Base-by-base conservation (phyloP, 2,329 filamentous ascomycete species). In the Golovinomyces cichoracearum region DNA sequence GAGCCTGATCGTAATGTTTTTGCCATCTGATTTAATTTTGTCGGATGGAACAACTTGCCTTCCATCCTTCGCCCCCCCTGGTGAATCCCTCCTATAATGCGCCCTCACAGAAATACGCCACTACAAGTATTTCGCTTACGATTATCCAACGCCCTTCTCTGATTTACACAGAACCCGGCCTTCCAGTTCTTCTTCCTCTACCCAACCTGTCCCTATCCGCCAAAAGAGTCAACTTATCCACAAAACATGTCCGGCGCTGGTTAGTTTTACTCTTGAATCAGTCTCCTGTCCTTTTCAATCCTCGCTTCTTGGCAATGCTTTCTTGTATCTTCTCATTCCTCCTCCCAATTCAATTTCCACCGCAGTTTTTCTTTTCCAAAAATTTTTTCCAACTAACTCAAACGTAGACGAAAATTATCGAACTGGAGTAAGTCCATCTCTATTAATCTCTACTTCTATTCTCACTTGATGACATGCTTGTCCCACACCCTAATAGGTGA, bases 191-290 rank as follows among this genome's bases (percentile, higher is more conserved):
- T 48, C 48, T 42, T 42, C 50, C 19, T 47, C 46, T 45, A 21
- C 26, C 45, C 42, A 19, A 45, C 45, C 51, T 33, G 45, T 48
- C 37, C 45, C 42, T 48, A 49, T 44, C 51, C 51, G 49, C 51
- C 45, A 41, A 38, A 23, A 47, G 31, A 44, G 41, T 46, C 31
- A 45, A 48, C 50, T 50, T 48, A 48, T 45, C 49, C 45, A 50
- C 26, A 49, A 45, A n/a, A 48, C 46, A 55, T 55, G 53, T 55
- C 53, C 41, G 53, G 52, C 40, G 53, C 52, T 51, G 52, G 53
- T 55, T 49, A 51, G 52, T 53, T 49, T 46, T 45, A 42, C 41
- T 35, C 41, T 48, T 27, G 23, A 35, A 48, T 45, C 23, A 45
- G 42, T 47, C 42, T 25, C 48, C 7, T 19, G 45, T 47, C 19